phyloP scores from a whole-genome alignment of 1,139 yeast genomes.

The Zygosaccharomyces sapae region DNA sequence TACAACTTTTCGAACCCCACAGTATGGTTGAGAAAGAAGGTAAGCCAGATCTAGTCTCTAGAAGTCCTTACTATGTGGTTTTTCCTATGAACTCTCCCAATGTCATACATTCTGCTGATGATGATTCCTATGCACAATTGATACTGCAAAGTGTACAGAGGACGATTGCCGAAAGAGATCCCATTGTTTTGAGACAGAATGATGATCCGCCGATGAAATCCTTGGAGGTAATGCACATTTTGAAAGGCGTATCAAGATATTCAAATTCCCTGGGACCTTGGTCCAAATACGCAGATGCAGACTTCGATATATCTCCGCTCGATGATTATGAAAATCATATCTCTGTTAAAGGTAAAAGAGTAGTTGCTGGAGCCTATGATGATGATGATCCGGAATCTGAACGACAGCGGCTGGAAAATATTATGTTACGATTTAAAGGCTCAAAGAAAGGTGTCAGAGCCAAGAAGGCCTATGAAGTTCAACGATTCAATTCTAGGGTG shows the following conservation, averaged over 20 bases:
- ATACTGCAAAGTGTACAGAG: constrained; percentile 58
- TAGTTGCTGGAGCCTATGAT: constrained; percentile 12
- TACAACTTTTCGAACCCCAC: constrained; percentile 61
- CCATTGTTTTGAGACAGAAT: constrained; percentile 33
- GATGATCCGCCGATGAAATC: constrained; percentile 51
- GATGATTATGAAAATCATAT: constrained; percentile 37
- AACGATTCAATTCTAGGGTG: constrained; percentile 25
- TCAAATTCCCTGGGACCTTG: constrained; percentile 61
- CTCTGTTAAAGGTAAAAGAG: constrained; percentile 20
- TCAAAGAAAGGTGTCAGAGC: constrained; percentile 40
- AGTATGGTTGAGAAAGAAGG: constrained; percentile 8
- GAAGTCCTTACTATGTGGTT: constrained; percentile 61
- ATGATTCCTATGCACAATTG: constrained; percentile 47
- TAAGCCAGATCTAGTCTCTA: constrained; percentile 45
- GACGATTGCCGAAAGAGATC: constrained; percentile 42
- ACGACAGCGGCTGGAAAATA: constrained; percentile 35
- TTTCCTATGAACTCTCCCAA: constrained; percentile 65
- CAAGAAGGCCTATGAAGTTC: constrained; percentile 40
- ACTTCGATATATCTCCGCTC: constrained; percentile 60
- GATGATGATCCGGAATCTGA: constrained; percentile 27
- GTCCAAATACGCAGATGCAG: constrained; percentile 64
- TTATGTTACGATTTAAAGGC: constrained; percentile 59
- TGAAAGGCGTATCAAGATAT: constrained; percentile 59
- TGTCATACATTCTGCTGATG: constrained; percentile 56
- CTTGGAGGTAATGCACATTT: constrained; percentile 36